phyloP scores from a whole-genome alignment of 23 red algal species.

The Chondrus crispus region DNA sequence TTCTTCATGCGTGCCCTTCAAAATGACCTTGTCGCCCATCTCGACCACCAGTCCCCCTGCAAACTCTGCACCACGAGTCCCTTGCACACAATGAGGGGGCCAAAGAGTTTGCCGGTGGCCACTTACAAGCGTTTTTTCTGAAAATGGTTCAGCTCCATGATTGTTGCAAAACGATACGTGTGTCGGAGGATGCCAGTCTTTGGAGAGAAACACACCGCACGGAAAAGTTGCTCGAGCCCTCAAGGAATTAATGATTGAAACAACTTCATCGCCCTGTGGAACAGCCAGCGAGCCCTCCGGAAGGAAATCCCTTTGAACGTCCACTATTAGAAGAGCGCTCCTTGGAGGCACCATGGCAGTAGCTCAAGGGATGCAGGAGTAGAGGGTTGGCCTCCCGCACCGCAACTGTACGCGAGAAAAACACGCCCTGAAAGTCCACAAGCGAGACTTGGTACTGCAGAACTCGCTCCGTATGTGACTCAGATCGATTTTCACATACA shows the following conservation, averaged over 20 bases:
- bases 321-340: conserved; percentile 69
- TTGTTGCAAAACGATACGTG: conserved; percentile 66
- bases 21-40: conserved; percentile 2
- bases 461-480: no score
- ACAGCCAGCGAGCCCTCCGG: conserved; percentile 57
- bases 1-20: conserved; percentile 45
- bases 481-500: no score
- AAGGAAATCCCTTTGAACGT: conserved; percentile 83
- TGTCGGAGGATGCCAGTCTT: conserved; percentile 80
- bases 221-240: not conserved
- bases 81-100: conserved; percentile 81
- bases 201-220: conserved; percentile 45
- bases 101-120: conserved; percentile 53
- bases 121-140: not conserved
- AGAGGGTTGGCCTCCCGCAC: not conserved
- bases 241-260: conserved; percentile 46
- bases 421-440: no score
- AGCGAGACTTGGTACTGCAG: no score
- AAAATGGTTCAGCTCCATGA: conserved; percentile 23
- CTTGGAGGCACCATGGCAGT: not conserved
- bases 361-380: not conserved
- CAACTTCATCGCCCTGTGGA: conserved; percentile 29
- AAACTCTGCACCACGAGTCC: conserved; percentile 39
- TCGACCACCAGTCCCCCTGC: not conserved
- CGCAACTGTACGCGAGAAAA: no score